Percentiles rank a stretch among this genome's conserved stretches.
Conservation (phyloP, 192 early-diverging fungal species). For the Cetraspora pellucida region DNA sequence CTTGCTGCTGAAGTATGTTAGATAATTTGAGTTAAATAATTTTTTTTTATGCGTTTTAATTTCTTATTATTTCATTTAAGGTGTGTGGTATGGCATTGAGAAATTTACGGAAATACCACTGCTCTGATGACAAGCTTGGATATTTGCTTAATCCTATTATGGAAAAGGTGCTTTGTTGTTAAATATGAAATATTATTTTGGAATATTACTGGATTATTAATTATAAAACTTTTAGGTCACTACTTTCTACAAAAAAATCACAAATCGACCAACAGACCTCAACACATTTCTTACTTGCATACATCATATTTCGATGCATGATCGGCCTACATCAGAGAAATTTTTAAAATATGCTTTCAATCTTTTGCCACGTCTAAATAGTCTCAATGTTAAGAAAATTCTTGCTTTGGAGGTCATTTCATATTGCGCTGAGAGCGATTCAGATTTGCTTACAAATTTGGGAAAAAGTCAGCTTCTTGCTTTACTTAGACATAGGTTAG, state of each 20-base stretch:
- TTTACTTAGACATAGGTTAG: conserved; percentile 53
- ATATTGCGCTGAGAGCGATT: conserved; percentile 48
- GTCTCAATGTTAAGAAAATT: conserved; percentile 39
- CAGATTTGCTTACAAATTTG: conserved; percentile 59
- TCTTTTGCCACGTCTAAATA: conserved; percentile 48
- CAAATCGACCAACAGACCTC: neutral
- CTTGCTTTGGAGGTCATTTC: conserved; percentile 58
- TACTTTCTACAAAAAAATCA: neutral
- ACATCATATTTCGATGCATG: conserved; percentile 50
- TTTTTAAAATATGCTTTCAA: conserved; percentile 51
- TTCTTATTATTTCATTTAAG: neutral
- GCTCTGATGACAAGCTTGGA: neutral
- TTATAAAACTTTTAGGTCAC: neutral
- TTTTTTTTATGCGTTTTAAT: neutral
- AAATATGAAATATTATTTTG: neutral
- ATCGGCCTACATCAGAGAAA: conserved; percentile 39
- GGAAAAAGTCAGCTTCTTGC: conserved; percentile 52
- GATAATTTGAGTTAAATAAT: neutral
- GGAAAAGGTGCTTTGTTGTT: neutral
- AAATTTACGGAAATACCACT: conserved; percentile 11
- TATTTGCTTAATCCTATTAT: conserved; percentile 8
- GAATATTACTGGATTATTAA: neutral
- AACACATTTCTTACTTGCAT: conserved; percentile 42
- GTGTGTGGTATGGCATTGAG: conserved; percentile 8
- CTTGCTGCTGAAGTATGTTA: conserved; percentile 58